Evolutionary conservation across 2,329 filamentous ascomycete species (phyloP).

Genomic region (Hymenoscyphus albidus): DNA sequence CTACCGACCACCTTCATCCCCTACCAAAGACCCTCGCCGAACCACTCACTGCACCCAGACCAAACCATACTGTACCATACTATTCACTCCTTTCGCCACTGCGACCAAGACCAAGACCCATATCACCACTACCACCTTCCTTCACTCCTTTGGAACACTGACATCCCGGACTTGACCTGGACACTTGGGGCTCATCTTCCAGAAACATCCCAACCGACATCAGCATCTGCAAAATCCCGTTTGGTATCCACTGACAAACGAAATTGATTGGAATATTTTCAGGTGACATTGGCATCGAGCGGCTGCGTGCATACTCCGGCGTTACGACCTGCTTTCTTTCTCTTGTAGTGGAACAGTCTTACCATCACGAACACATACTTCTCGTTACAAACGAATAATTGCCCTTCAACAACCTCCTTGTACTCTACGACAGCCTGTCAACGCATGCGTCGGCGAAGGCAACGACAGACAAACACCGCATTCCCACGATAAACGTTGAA

Average conservation of each 20-base stretch:
- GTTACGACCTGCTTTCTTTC: constrained; percentile 28
- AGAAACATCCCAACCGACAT: constrained; percentile 30
- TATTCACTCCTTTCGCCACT: constrained; percentile 14
- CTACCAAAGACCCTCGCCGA: neutral
- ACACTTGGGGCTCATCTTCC: constrained; percentile 26
- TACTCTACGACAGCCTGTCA: constrained; percentile 20
- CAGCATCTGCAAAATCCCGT: constrained; percentile 27
- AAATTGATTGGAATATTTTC: constrained; percentile 24
- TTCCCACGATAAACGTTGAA: constrained; percentile 15
- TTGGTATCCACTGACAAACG: constrained; percentile 18
- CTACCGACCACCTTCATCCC: too few species aligned
- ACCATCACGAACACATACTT: constrained; percentile 15
- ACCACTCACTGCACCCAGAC: neutral
- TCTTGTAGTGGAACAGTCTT: constrained; percentile 20
- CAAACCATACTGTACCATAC: too few species aligned
- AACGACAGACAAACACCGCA: constrained; percentile 19
- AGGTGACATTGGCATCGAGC: constrained; percentile 27
- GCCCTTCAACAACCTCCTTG: constrained; percentile 14
- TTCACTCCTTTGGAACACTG: constrained; percentile 20
- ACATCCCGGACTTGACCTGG: constrained; percentile 16
- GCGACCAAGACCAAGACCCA: constrained; percentile 1
- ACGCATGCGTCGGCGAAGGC: constrained; percentile 29
- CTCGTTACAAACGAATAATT: constrained; percentile 23
- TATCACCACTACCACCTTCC: constrained; percentile 10
- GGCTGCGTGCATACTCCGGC: constrained; percentile 30